These are phyloP conservation scores for Cucumis hystrix DNA, from an alignment of 306 rosid genomes.

Conservation along the genomic window DNA sequence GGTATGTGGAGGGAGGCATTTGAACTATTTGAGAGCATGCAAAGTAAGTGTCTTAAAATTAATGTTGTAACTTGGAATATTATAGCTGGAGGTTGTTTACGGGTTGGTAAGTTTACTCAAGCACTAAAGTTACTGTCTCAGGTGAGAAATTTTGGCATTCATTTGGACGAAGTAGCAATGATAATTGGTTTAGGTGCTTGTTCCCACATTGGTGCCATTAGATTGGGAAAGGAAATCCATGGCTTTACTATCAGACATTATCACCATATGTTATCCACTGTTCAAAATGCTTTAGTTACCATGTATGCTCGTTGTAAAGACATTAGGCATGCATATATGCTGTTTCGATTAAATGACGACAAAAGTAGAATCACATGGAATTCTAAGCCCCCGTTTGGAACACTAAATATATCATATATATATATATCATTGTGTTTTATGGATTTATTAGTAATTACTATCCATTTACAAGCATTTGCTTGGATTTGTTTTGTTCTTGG, in stretches of 20 bases:
- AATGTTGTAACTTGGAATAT: conserved; percentile 63
- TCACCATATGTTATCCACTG: conserved; percentile 28
- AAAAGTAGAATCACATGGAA: conserved; percentile 65
- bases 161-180: conserved; percentile 57
- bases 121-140: conserved; percentile 59
- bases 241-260: conserved; percentile 45
- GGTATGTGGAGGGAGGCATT: conserved; percentile 67
- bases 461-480: too few species aligned
- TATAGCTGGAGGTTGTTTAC: conserved; percentile 58
- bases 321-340: conserved; percentile 42
- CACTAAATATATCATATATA: too few species aligned
- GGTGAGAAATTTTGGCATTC: conserved; percentile 33
- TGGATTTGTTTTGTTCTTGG: too few species aligned
- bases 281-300: conserved; percentile 62
- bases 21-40: conserved; percentile 42
- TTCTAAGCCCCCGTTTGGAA: too few species aligned
- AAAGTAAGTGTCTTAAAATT: conserved; percentile 28
- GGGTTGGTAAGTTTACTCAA: conserved; percentile 25
- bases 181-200: conserved; percentile 56
- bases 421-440: too few species aligned
- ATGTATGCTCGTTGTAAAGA: conserved; percentile 84
- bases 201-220: conserved; percentile 56
- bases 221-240: conserved; percentile 74
- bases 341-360: conserved; percentile 36
- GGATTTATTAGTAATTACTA: too few species aligned